Evolutionary conservation across 2,329 filamentous ascomycete species (phyloP).

Genomic region (Ascochyta rabiei): DNA sequence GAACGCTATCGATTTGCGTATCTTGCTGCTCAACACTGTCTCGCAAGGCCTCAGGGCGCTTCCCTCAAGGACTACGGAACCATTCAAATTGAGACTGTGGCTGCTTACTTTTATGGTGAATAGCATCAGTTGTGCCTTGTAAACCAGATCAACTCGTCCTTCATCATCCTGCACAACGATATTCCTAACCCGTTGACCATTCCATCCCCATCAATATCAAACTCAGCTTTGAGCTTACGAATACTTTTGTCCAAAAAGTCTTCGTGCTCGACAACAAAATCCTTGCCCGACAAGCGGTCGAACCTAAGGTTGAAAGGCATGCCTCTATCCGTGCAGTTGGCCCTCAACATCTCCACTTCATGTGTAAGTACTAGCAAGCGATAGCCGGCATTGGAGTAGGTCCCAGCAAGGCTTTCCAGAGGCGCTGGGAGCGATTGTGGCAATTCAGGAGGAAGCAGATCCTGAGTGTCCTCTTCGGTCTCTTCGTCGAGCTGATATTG

Average conservation of each 20-base stretch:
- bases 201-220: slow-evolving; percentile 7
- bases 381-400: slow-evolving; percentile 17
- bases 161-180: slow-evolving; percentile 11
- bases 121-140: no score
- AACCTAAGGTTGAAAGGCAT: slow-evolving; percentile 16
- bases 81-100: no score
- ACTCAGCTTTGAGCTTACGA: slow-evolving; percentile 13
- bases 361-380: slow-evolving; percentile 7
- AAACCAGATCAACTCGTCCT: slow-evolving; percentile 17
- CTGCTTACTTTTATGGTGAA: no score
- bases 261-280: slow-evolving; percentile 4
- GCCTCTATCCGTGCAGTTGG: slow-evolving; percentile 19
- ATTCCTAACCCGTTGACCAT: slow-evolving; percentile 10
- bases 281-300: slow-evolving; percentile 6
- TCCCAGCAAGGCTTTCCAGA: slow-evolving; percentile 10
- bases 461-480: not conserved
- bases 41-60: no score
- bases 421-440: not conserved
- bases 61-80: no score
- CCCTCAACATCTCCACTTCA: slow-evolving; percentile 7
- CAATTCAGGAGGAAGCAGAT: not conserved
- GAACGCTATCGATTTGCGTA: no score
- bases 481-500: slow-evolving; percentile 1
- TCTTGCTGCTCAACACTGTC: no score
- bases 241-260: not conserved